Percentiles rank a stretch among this genome's conserved stretches.
phyloP scores from a whole-genome alignment of 78 protist species.

The Anaeramoeba ignava region DNA sequence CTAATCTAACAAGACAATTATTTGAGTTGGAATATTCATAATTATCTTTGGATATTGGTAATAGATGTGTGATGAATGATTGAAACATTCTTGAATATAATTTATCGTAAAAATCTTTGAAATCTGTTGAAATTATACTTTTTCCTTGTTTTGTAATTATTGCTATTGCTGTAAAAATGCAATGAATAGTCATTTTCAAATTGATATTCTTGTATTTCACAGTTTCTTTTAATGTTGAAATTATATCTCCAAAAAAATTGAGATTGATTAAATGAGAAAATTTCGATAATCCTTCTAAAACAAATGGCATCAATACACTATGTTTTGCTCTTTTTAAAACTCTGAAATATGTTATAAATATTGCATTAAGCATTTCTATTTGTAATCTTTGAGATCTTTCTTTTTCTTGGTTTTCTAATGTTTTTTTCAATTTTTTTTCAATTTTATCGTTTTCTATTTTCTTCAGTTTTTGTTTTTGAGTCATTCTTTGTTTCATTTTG shows the following conservation, averaged over 20 bases:
- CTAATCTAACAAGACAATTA: not conserved
- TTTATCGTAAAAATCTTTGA: not conserved
- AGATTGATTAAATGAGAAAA: conserved; percentile 41
- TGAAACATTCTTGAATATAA: too few species aligned
- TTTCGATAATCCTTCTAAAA: conserved; percentile 27
- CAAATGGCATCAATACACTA: conserved; percentile 16
- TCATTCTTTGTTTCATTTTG: not conserved
- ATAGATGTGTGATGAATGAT: too few species aligned
- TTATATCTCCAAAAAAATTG: conserved; percentile 35
- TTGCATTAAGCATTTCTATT: conserved; percentile 14
- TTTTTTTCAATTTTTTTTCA: not conserved
- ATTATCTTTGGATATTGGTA: not conserved
- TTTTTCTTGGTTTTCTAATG: conserved; percentile 1
- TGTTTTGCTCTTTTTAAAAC: conserved; percentile 25
- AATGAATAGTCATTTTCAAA: not conserved
- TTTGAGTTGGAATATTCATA: not conserved
- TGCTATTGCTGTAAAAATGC: not conserved
- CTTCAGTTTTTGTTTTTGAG: not conserved
- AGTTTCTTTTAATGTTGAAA: conserved; percentile 5
- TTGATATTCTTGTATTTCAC: not conserved
- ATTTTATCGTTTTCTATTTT: conserved; percentile 2
- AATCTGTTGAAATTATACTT: not conserved
- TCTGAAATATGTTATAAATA: conserved; percentile 32
- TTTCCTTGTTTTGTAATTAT: not conserved
- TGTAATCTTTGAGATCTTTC: not conserved